Base-by-base conservation (phyloP, 441 rosid genomes). In the Lepidium campestre region DNA sequence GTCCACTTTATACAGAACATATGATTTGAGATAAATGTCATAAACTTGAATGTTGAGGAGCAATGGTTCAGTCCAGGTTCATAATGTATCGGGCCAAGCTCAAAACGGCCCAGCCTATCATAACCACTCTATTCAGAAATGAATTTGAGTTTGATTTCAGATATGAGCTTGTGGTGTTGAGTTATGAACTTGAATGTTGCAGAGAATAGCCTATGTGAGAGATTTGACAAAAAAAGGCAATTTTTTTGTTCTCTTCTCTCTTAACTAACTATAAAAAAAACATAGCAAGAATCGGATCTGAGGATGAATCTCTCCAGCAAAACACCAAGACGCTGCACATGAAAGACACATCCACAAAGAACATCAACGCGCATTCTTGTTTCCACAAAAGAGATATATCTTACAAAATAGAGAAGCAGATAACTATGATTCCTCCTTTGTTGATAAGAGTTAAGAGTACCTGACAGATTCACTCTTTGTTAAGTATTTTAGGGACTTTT, bases 401-500 rank as follows among this genome's bases (percentile, higher is more conserved):
- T 46, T 1, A 39, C 1, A 34, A 10, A 11, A 56, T 5, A 49
- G n/a, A n/a, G n/a, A n/a, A 58, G 3, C 32, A 17, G 65, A 32
- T 6, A 45, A 23, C 42, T 18, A 37, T 20, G 14, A 50, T 34
- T 15, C 9, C 39, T 25, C 37, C 18, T 54, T 10, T 6, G 13
- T 40, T 53, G 41, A 57, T 32, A 46, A 35, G 34, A 32, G 9
- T 35, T 9, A n/a, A 50, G 42, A 23, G 27, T 67, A 73, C 73
- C 73, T 78, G 53, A 67, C 12, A 18, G 13, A 25, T 35, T 75
- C 65, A 87, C 67, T 87, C 91, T 74, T 87, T 87, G 83, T 82
- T 91, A 62, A 91, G 74, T 57, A 91, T 88, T 78, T 85, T 87
- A 1, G 77, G 77, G 20, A 74, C 77, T 74, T 74, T 74, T 34